Percentiles rank a stretch among this genome's conserved stretches.
These are phyloP conservation scores for Dalbergia cochinchinensis DNA, from an alignment of 306 rosid species.

Conservation along the genomic window DNA sequence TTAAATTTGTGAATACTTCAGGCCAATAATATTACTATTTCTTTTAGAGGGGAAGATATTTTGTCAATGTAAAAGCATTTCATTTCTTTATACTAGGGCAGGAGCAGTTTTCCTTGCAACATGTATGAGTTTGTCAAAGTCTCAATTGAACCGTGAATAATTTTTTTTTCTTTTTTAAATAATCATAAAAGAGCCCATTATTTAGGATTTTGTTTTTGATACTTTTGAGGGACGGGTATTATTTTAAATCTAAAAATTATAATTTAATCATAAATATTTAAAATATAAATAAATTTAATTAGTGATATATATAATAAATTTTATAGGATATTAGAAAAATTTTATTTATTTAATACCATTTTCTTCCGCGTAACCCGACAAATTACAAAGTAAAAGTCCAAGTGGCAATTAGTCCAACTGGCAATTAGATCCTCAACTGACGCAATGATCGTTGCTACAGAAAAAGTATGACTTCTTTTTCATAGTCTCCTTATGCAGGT, in stretches of 20 bases:
- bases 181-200: too few relatives aligned
- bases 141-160: not conserved
- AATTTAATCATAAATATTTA: too few relatives aligned
- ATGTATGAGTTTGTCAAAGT: not conserved
- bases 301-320: too few relatives aligned
- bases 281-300: too few relatives aligned
- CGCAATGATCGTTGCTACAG: not conserved
- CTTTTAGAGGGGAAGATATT: not conserved
- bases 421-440: not conserved
- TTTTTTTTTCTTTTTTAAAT: not conserved
- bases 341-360: too few relatives aligned
- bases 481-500: not conserved
- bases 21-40: too few relatives aligned
- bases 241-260: too few relatives aligned
- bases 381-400: too few relatives aligned
- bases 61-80: not conserved
- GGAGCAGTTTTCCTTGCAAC: not conserved
- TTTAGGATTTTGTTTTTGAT: too few relatives aligned
- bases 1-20: too few relatives aligned
- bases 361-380: not conserved
- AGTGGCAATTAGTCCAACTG: not conserved
- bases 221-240: too few relatives aligned
- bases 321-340: too few relatives aligned
- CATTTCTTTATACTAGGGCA: not conserved
- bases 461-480: not conserved